phyloP scores from a whole-genome alignment of 2,329 filamentous ascomycete genomes.

The Pseudopithomyces chartarum region DNA sequence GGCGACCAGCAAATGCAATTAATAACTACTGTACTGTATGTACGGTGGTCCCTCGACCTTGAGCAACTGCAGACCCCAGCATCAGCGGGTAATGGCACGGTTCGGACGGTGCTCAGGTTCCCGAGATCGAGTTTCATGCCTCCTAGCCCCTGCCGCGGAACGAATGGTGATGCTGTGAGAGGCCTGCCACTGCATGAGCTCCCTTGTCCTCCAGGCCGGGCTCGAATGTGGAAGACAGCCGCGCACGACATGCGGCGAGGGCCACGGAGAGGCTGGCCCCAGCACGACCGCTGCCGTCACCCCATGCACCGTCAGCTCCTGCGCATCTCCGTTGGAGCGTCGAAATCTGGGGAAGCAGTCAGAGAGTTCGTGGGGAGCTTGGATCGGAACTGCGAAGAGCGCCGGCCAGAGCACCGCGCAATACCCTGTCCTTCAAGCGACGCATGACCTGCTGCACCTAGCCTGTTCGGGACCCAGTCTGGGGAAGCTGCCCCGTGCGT shows the following conservation, averaged over 20 bases:
- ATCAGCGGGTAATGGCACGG: constrained; percentile 25
- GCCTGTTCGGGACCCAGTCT: constrained; percentile 9
- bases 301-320: not conserved
- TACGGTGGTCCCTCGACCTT: constrained; percentile 14
- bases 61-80: constrained; percentile 5
- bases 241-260: constrained; percentile 14
- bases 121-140: constrained; percentile 34
- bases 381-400: constrained; percentile 3
- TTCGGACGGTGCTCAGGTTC: constrained; percentile 29
- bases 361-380: not conserved
- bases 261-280: not conserved
- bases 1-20: constrained; percentile 24
- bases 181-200: constrained; percentile 25
- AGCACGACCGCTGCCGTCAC: not conserved
- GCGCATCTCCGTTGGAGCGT: not conserved
- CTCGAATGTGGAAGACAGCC: constrained; percentile 28
- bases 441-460: constrained; percentile 14
- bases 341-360: constrained; percentile 9
- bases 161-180: constrained; percentile 23
- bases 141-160: constrained; percentile 19
- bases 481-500: constrained; percentile 13
- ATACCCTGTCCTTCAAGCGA: constrained; percentile 2
- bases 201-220: constrained; percentile 24
- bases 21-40: constrained; percentile 14
- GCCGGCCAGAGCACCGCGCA: not conserved